A percentile compares a stretch with the other conserved stretches of the same genome.
Conservation (phyloP, 257 asterid species). For the Solanum gracilifrons region DNA sequence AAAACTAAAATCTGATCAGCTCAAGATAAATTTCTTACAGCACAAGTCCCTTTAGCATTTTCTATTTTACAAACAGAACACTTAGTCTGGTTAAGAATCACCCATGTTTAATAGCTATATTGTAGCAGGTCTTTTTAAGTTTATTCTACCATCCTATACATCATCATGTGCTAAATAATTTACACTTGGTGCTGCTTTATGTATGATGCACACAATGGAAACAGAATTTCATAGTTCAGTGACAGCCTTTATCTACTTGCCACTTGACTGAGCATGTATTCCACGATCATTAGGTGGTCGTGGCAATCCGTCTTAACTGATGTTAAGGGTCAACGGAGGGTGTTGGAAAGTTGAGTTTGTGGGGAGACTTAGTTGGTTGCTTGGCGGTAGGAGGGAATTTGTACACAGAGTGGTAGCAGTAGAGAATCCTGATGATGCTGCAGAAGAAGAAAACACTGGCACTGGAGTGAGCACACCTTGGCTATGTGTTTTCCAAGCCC, state of each 20-base stretch:
- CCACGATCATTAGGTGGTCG: background rate
- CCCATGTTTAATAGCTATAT: background rate
- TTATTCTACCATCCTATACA: background rate
- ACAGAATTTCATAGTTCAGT: background rate
- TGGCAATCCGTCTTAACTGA: conserved; percentile 1
- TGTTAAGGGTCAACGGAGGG: conserved; percentile 19
- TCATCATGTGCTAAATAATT: background rate
- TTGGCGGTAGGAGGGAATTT: conserved; percentile 20
- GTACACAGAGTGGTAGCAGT: conserved; percentile 25
- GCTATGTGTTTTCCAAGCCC: conserved; percentile 54
- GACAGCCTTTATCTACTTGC: background rate
- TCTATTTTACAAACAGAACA: background rate
- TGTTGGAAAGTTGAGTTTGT: conserved; percentile 16
- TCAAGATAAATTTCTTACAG: background rate
- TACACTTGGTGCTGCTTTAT: background rate
- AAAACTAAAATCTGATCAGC: background rate
- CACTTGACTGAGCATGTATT: background rate
- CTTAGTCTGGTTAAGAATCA: background rate
- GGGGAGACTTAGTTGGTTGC: conserved; percentile 27
- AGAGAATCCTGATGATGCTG: conserved; percentile 99
- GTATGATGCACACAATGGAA: background rate
- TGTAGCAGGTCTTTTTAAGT: background rate
- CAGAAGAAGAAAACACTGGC: conserved; percentile 43
- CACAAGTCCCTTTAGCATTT: background rate
- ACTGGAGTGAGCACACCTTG: conserved; percentile 33